Conservation (phyloP, 1,284 basidiomycete genomes). For the Fomitopsis pinicola region DNA sequence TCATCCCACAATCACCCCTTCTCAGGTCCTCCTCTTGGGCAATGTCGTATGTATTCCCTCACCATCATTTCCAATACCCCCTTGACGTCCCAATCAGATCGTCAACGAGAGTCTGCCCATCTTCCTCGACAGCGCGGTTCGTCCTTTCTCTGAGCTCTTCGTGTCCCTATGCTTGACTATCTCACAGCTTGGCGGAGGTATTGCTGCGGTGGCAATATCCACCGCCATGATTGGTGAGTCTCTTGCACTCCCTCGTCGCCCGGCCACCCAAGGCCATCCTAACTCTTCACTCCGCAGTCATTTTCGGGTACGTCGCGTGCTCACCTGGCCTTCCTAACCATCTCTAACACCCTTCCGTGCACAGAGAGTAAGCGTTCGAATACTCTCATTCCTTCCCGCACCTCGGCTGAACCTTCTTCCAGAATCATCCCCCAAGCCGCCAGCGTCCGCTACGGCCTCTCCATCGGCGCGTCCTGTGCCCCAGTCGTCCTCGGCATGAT, state of each 20-base stretch:
- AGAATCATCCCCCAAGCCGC: constrained; percentile 87
- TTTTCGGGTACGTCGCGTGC: constrained; percentile 67
- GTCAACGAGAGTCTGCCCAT: constrained; percentile 93
- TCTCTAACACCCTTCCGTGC: not conserved
- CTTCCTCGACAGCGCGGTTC: constrained; percentile 84
- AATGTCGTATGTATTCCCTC: constrained; percentile 66
- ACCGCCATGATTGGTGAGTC: constrained; percentile 76
- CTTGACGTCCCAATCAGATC: constrained; percentile 42
- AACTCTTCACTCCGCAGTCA: constrained; percentile 39
- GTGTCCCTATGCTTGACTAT: not conserved
- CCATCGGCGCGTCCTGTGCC: constrained; percentile 84
- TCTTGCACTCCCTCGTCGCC: not conserved
- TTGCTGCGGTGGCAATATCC: constrained; percentile 81
- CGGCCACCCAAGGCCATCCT: not conserved
- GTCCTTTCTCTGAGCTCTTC: constrained; percentile 17
- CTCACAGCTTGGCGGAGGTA: constrained; percentile 71
- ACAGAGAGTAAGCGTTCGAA: constrained; percentile 41
- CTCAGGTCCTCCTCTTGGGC: constrained; percentile 73
- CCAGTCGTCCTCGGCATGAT: constrained; percentile 80
- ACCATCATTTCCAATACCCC: not conserved
- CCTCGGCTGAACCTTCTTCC: not conserved
- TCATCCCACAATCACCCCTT: not conserved
- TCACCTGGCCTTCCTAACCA: not conserved
- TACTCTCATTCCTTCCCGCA: not conserved
- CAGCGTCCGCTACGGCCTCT: constrained; percentile 87